Evolutionary conservation across 2,329 filamentous ascomycete species (phyloP), one percentile per base, ranked within the genome.

Genomic region (Knufia petricola): DNA sequence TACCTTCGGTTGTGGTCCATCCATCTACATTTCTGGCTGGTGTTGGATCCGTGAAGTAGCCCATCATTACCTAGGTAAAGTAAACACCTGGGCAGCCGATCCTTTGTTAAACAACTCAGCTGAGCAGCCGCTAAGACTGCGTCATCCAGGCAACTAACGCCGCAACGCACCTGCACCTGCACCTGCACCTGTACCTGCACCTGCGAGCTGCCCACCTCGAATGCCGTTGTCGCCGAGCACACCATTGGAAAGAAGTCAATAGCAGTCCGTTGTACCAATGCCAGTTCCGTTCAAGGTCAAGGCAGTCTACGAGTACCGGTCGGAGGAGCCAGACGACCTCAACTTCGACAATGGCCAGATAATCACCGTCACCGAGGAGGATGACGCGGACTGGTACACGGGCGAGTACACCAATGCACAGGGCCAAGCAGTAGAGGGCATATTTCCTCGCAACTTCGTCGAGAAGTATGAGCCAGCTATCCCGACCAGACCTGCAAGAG

Each of bases 361-460:
- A 67, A 94, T 98, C 64, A 92, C 85, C 46, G 89, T 98, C 55
- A 95, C 84, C 38, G 89, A 89, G 52, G 81, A 87, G 66, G 92
- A 96, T 64, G 92, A 95, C 64, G 82, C 76, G 55, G 94, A 96
- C 64, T 94, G 87, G 87, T 90, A 89, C 40, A 56, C 58, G 13
- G 58, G 58, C 30, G 58, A 59, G 42, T 60, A 95, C 65, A 71
- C 81, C 55, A 86, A 94, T 67, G 79, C 81, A 52, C 68, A 74
- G 46, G 92, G 92, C 49, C 69, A 69, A 54, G 87, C 83, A 67
- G 78, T 83, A 62, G 82, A 92, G 62, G 92, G 92, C 56, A 85
- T 98, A 59, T 98, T 98, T 66, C 92, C 92, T 45, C 84, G 85
- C 64, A 98, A 96, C 70, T 98, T 98, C 64, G 92, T 98, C 62